A percentile compares a stretch with the other conserved stretches of the same genome.
Evolutionary conservation across 192 early-diverging fungal genomes (phyloP).

Genomic region (Gryganskiella cystojenkinii): DNA sequence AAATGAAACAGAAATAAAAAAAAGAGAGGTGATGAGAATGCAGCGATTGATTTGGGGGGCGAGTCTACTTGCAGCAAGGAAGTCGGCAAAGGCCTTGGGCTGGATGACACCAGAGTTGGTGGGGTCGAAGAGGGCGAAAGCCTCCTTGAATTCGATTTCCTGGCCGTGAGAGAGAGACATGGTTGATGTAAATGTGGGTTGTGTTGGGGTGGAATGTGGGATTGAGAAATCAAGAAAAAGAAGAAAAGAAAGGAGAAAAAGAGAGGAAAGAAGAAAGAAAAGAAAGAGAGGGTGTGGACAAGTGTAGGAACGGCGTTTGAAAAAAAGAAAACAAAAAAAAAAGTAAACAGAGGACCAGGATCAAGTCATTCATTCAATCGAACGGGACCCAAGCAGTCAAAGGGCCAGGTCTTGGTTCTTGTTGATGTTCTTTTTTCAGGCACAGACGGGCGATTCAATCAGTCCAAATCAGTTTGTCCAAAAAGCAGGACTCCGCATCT

Average conservation of each 20-base stretch:
- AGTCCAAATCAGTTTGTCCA: too few species aligned
- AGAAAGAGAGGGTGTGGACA: background rate
- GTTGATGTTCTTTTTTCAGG: too few species aligned
- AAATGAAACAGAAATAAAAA: background rate
- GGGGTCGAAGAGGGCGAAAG: constrained; percentile 54
- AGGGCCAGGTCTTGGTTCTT: too few species aligned
- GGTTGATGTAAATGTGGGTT: background rate
- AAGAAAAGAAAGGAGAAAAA: background rate
- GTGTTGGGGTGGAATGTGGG: background rate
- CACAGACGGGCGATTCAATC: too few species aligned
- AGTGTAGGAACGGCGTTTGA: constrained; percentile 10
- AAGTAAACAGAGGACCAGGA: background rate
- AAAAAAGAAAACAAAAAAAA: background rate
- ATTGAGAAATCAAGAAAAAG: background rate
- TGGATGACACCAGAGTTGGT: constrained; percentile 53
- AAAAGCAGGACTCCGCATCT: too few species aligned
- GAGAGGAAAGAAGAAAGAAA: background rate
- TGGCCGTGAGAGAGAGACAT: constrained; percentile 43
- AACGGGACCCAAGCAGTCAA: too few species aligned
- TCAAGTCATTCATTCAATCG: too few species aligned
- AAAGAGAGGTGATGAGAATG: background rate
- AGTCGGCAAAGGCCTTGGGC: constrained; percentile 50
- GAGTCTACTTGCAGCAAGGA: constrained; percentile 41
- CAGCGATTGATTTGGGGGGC: too few species aligned
- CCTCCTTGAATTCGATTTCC: constrained; percentile 56